Conservation (phyloP, 805 yeast genomes). For the Hanseniaspora nectarophila region DNA sequence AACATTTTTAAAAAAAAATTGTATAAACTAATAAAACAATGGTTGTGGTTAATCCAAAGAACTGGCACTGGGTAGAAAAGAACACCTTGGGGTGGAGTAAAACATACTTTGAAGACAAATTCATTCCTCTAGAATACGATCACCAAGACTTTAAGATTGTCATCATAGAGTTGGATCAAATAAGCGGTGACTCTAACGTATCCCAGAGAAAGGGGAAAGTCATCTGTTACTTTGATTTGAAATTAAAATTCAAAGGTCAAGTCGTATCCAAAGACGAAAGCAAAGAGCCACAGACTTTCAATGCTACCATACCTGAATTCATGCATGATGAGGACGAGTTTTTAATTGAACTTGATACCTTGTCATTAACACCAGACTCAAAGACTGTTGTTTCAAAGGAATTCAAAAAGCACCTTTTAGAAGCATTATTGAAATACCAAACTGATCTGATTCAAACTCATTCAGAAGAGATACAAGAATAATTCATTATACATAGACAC, state of each 20-base stretch:
- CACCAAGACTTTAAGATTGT: conserved; percentile 21
- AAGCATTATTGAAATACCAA: conserved; percentile 48
- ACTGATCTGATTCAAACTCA: conserved; percentile 49
- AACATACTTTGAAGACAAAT: conserved; percentile 35
- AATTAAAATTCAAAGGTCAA: conserved; percentile 29
- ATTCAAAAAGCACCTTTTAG: conserved; percentile 42
- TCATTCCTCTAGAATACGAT: conserved; percentile 21
- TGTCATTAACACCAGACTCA: conserved; percentile 31
- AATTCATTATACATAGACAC: not conserved
- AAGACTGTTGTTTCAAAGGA: conserved; percentile 32
- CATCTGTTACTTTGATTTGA: conserved; percentile 60
- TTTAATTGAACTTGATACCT: conserved; percentile 40
- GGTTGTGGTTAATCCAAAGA: conserved; percentile 63
- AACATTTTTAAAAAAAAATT: no score
- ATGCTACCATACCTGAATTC: conserved; percentile 49
- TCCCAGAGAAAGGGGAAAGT: conserved; percentile 76
- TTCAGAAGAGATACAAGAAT: conserved; percentile 50
- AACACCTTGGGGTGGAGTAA: conserved; percentile 57
- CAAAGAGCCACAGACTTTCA: conserved; percentile 34
- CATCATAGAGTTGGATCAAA: conserved; percentile 33
- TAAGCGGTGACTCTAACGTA: conserved; percentile 69
- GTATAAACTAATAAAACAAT: conserved; percentile 24
- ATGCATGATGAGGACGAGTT: conserved; percentile 67
- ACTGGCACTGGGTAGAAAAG: conserved; percentile 69
- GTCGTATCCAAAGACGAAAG: conserved; percentile 17